Conservation (phyloP, 2,329 filamentous ascomycete species). For the Fusarium sp. region DNA sequence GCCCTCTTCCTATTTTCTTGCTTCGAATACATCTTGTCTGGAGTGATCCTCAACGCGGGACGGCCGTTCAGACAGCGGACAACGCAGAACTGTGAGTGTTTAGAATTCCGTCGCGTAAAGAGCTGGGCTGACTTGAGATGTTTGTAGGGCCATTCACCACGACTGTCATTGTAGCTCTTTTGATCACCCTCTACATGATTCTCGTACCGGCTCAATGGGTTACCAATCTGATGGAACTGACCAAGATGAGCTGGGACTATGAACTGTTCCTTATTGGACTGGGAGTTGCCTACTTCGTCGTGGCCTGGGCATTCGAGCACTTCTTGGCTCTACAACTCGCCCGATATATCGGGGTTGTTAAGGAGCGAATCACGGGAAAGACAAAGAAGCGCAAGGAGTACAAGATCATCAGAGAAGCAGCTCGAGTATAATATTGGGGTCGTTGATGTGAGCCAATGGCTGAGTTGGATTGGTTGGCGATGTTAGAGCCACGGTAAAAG, state of each 20-base stretch:
- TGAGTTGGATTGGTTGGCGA: not conserved
- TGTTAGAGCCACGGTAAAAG: not conserved
- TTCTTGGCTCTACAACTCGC: constrained; percentile 77
- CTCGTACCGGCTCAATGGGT: constrained; percentile 79
- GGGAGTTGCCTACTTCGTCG: constrained; percentile 74
- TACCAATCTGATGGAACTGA: constrained; percentile 84
- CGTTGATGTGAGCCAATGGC: not conserved
- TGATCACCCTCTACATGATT: constrained; percentile 83
- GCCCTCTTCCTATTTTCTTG: constrained; percentile 90
- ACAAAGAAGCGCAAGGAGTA: constrained; percentile 88
- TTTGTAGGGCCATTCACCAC: constrained; percentile 81
- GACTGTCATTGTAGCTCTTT: constrained; percentile 77
- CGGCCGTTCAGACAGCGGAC: constrained; percentile 88
- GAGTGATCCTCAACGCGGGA: constrained; percentile 90
- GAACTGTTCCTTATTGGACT: constrained; percentile 78
- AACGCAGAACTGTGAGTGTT: constrained; percentile 77
- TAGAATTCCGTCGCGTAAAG: fast-evolving
- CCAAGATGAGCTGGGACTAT: constrained; percentile 78
- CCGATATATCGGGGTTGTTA: constrained; percentile 72
- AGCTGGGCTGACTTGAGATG: constrained; percentile 3
- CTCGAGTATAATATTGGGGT: constrained; percentile 30
- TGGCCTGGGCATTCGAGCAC: constrained; percentile 79
- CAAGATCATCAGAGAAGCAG: constrained; percentile 79
- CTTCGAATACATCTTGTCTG: constrained; percentile 94
- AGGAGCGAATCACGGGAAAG: constrained; percentile 67